These are phyloP conservation scores for Calonectria fujianensis DNA, from an alignment of 2,329 filamentous ascomycete species.

Conservation along the genomic window DNA sequence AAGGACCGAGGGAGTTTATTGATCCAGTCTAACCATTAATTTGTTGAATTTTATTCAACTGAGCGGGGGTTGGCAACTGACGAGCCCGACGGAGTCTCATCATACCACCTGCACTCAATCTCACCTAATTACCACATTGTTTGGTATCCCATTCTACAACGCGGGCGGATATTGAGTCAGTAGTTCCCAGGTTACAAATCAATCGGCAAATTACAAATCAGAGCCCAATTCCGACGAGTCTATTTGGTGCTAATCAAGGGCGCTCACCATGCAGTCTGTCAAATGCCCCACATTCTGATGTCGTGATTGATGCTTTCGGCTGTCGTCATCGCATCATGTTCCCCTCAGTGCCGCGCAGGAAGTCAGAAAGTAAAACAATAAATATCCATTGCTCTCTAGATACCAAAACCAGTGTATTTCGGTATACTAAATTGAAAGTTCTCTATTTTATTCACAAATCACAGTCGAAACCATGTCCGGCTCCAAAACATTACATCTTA, in stretches of 20 bases:
- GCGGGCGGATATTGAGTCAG: not conserved
- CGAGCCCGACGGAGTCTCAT: not conserved
- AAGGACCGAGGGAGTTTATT: not conserved
- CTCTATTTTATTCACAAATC: not conserved
- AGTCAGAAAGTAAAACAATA: not conserved
- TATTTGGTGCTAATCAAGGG: conserved; percentile 15
- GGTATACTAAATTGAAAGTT: not conserved
- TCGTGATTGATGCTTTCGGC: conserved; percentile 43
- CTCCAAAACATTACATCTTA: conserved; percentile 69
- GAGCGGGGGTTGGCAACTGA: not conserved
- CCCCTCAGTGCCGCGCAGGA: not conserved
- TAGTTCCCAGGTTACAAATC: conserved; percentile 19
- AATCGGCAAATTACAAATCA: conserved; percentile 26
- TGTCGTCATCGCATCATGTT: conserved; percentile 41
- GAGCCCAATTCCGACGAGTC: not conserved
- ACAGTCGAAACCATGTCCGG: conserved; percentile 41
- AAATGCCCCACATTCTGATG: conserved; percentile 42
- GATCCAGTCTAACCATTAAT: not conserved
- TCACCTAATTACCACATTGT: too few relatives aligned
- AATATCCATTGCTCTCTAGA: not conserved
- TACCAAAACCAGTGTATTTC: not conserved
- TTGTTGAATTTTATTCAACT: not conserved
- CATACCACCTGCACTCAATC: not conserved
- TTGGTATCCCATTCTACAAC: not conserved
- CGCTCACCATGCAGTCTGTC: not conserved